Base-by-base conservation (phyloP, 140 eudicot genomes). In the Oenanthe javanica region DNA sequence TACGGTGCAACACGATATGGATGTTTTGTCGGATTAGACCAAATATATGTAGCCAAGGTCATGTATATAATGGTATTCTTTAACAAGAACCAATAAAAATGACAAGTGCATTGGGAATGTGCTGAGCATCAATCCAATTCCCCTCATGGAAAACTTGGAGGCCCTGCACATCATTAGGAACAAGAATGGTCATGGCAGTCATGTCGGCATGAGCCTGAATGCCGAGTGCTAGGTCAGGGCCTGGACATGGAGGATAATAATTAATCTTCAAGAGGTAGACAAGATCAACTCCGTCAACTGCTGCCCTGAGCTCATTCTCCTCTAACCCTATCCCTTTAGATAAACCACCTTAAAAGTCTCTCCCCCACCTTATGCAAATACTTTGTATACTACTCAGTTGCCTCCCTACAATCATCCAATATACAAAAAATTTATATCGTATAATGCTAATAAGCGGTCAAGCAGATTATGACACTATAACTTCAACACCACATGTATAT, bases 361-460 rank as follows among this genome's bases (percentile, higher is more conserved):
- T 72, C 27, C 51, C 11, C 76, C 52, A 72, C 76, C 76, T 13
- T 45, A 42, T 42, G 50, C 50, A 72, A 45, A 5, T 43, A 43
- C 43, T 72, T 72, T 19, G 76, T 72, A n/a, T 72, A 72, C 52
- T 72, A 36, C 76, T 72, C 76, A 72, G 46, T 72, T 25, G 76
- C 76, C 52, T 72, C 76, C 76, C 76, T 72, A 9, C 52, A 18
- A 15, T 38, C 48, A 6, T 61, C 12, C 36, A 54, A 61, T n/a
- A 19, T n/a, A 61, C 70, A 61, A 21, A 4, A 54, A 16, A 0
- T 54, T 54, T 16, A 54, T 18, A 54, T 54, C n/a, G 9, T 16
- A 54, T 54, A 6, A 54, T 54, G 61, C 61, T 16, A 54, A 52
- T 52, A 52, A 52, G 59, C 59, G 4, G 21, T 52, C 59, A 52